phyloP scores from a whole-genome alignment of 208 protist genomes.

The Plasmodiophora brassicae region DNA sequence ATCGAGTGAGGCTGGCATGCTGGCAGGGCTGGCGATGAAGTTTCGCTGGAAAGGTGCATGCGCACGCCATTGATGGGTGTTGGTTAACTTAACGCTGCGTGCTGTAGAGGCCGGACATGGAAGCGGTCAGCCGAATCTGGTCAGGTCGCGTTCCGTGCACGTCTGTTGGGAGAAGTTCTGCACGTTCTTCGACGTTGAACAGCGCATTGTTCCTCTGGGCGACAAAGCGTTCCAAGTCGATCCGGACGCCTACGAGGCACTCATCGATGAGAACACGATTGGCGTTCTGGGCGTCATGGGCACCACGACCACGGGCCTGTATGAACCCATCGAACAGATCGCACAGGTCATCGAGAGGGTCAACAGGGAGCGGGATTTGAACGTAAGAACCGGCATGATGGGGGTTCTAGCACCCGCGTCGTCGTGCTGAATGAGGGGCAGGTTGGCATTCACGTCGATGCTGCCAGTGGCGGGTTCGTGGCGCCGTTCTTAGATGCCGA shows the following conservation, averaged over 20 bases:
- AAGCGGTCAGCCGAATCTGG: constrained; percentile 34
- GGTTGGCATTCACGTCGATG: constrained; percentile 36
- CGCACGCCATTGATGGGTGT: background rate
- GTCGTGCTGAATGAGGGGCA: no score
- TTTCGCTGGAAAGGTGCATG: background rate
- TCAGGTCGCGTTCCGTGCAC: constrained; percentile 13
- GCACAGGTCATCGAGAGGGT: background rate
- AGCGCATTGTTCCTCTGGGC: background rate
- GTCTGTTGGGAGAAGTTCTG: constrained; percentile 37
- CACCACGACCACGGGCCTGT: constrained; percentile 2
- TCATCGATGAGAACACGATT: constrained; percentile 33
- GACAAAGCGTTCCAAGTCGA: background rate
- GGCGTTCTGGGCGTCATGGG: background rate
- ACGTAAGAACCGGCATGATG: background rate
- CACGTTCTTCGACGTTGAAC: constrained; percentile 6
- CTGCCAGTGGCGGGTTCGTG: constrained; percentile 32
- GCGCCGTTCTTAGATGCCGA: constrained; percentile 3
- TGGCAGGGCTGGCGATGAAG: constrained; percentile 33
- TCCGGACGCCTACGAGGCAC: background rate
- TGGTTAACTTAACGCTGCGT: no score
- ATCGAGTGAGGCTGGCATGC: constrained; percentile 32
- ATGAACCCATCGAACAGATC: background rate
- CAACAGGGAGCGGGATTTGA: background rate
- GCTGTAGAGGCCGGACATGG: no score
- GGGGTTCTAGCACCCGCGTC: no score